Base-by-base conservation (phyloP, 331 rosid genomes). In the Stylosanthes scabra region DNA sequence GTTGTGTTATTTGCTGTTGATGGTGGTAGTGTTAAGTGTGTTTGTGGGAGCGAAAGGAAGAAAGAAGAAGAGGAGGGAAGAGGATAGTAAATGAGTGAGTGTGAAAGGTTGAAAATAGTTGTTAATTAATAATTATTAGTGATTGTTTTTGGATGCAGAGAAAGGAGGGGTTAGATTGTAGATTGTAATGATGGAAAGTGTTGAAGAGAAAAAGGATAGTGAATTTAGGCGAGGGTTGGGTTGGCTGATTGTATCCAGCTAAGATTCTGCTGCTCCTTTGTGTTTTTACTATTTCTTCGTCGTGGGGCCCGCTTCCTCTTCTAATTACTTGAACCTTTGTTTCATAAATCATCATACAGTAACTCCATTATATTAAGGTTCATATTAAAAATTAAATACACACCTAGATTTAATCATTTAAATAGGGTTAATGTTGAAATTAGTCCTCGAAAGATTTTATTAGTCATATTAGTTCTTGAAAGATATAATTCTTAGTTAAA, bases 241-340 rank as follows among this genome's bases (percentile, higher is more conserved):
- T 6, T 47, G 12, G 52, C 15, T 47, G 52, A 10, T 47, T 83
- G 93, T 78, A 68, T 87, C 83, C 97, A 91, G 96, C 97, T 89
- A 91, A 87, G 89, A 88, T 86, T 83, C 94, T 79, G 74, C 52
- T 76, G 75, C 59, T 66, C 6, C 1, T 37, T 59, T 70, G 7
- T 70, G 74, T 57, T 62, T 46, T 52, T 37, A 39, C 39, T 46
- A 31, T 20, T 20, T 20, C 25, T 20, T 20, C 25, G 25, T 20
- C 1, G 1, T 20, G 25, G 12, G 60, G 6, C 34, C 60, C 55
- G 16, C 10, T 16, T 31, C n/a, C 40, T 1, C 2, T 13, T 7
- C 13, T 10, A 42, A 5, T 58, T 70, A 6, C 8, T 70, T 61
- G 66, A 6, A 59, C 39, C 9, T 42, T 46, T 78, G 39, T 63